Base-by-base conservation (phyloP, 441 rosid species). In the Erysimum cheiri region DNA sequence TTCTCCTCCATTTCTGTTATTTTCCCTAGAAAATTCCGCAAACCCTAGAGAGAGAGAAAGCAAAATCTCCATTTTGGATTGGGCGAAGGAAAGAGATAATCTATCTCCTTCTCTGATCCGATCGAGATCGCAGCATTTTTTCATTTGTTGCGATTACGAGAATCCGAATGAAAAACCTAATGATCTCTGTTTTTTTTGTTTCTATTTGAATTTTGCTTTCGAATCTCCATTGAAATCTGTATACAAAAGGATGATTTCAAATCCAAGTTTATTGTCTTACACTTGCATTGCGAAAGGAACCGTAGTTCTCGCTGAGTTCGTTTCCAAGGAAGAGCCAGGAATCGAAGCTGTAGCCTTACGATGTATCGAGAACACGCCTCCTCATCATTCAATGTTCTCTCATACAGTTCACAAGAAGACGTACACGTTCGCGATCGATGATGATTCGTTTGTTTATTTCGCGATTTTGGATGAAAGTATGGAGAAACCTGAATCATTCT, bases 311-410 rank as follows among this genome's bases (percentile, higher is more conserved):
- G 87, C 89, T 0, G 87, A 94, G 48, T 86, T 81, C 77, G 82
- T 77, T 2, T 73, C 87, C 11, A 78, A 78, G 57, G 81, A 85
- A 28, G 86, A 90, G 28, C 68, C 83, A 19, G 93, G 84, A 40
- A 84, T 91, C 70, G 85, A 70, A 69, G 61, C 71, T 17, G 47
- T 88, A 49, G 98, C 88, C 13, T 75, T 69, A 22, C 37, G 74
- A 79, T 94, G 97, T 84, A 74, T 92, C 65, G 82, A 82, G 58
- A 80, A 70, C 31, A 69, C 97, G 67, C 99, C 99, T 35, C 84
- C 82, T 0, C 60, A 82, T 76, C 99, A 94, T 84, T 82, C 94
- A 4, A 43, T 69, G 53, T 94, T 90, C 78, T 87, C 89, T 41
- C 97, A 92, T 39, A 88, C 98, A 31, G 80, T 71, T 53, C 69